Evolutionary conservation across 2,329 filamentous ascomycete species (phyloP).

Genomic region (Trichoderma atroviride): DNA sequence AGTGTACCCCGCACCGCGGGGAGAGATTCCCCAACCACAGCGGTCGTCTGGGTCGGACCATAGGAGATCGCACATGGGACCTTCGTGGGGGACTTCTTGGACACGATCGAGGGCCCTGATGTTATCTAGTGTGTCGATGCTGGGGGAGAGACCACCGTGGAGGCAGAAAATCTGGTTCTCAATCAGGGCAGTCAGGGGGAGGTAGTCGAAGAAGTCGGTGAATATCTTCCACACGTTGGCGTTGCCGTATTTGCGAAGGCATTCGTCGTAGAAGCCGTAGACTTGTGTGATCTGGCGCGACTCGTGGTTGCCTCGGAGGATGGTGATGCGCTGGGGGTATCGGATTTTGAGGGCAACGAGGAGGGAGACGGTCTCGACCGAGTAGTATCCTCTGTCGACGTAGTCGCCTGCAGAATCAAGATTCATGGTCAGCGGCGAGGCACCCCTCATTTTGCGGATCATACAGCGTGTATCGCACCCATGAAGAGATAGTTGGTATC

Average conservation of each 20-base stretch:
- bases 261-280: conserved; percentile 99
- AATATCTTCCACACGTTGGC: conserved; percentile 99
- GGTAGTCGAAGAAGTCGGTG: conserved; percentile 97
- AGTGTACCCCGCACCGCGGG: conserved; percentile 90
- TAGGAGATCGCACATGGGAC: conserved; percentile 95
- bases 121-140: conserved; percentile 92
- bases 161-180: conserved; percentile 99
- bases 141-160: conserved; percentile 94
- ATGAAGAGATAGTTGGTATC: conserved; percentile 99
- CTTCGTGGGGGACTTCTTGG: conserved; percentile 97
- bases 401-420: conserved; percentile 72
- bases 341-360: conserved; percentile 97
- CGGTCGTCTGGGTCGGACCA: conserved; percentile 98
- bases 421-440: conserved; percentile 11
- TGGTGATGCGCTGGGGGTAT: conserved; percentile 96
- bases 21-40: conserved; percentile 94
- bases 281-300: conserved; percentile 98
- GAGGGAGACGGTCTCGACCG: conserved; percentile 95
- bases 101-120: conserved; percentile 94
- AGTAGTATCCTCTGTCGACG: conserved; percentile 98
- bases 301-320: conserved; percentile 98
- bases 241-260: conserved; percentile 97
- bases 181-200: conserved; percentile 94
- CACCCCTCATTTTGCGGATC: not conserved
- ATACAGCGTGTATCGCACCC: conserved; percentile 58